Evolutionary conservation across 164 flowering plant species (phyloP).

Genomic region (Tetrastigma voinierianum): DNA sequence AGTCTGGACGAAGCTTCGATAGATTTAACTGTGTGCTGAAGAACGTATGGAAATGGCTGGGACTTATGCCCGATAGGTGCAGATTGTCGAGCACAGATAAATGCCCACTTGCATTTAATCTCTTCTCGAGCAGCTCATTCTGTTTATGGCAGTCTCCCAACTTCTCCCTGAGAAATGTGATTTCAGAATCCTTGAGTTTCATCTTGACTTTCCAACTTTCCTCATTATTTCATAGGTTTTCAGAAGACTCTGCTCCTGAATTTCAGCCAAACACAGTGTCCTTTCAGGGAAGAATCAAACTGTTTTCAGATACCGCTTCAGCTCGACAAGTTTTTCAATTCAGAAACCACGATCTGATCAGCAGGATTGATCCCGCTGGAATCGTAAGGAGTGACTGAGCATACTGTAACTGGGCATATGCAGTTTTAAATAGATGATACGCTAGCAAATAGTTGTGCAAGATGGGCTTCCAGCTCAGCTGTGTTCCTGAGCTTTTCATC

Average conservation of each 20-base stretch:
- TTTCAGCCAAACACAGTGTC: slow-evolving; percentile 42
- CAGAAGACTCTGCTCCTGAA: slow-evolving; percentile 53
- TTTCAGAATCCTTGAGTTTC: slow-evolving; percentile 62
- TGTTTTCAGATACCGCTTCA: slow-evolving; percentile 61
- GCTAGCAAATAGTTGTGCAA: slow-evolving; percentile 60
- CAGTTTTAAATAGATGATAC: slow-evolving; percentile 57
- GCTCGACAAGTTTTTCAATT: slow-evolving; percentile 58
- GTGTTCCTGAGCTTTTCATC: slow-evolving; percentile 36
- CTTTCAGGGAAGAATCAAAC: slow-evolving; percentile 51
- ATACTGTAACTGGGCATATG: slow-evolving; percentile 58
- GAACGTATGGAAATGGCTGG: slow-evolving; percentile 43
- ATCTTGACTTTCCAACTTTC: slow-evolving; percentile 52
- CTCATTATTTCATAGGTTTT: slow-evolving; percentile 56
- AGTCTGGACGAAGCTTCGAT: slow-evolving; percentile 43
- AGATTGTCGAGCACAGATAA: slow-evolving; percentile 32
- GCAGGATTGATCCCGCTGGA: slow-evolving; percentile 56
- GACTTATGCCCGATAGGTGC: slow-evolving; percentile 38
- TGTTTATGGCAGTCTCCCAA: slow-evolving; percentile 43
- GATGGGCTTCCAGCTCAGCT: slow-evolving; percentile 41
- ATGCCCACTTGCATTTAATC: slow-evolving; percentile 44
- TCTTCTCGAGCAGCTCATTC: slow-evolving; percentile 48
- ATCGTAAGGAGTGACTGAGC: slow-evolving; percentile 69
- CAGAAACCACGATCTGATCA: slow-evolving; percentile 47
- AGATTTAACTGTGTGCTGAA: slow-evolving; percentile 37
- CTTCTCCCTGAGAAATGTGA: slow-evolving; percentile 48